Base-by-base conservation (phyloP, 2,329 filamentous ascomycete genomes). In the Knoxdaviesia capensis region DNA sequence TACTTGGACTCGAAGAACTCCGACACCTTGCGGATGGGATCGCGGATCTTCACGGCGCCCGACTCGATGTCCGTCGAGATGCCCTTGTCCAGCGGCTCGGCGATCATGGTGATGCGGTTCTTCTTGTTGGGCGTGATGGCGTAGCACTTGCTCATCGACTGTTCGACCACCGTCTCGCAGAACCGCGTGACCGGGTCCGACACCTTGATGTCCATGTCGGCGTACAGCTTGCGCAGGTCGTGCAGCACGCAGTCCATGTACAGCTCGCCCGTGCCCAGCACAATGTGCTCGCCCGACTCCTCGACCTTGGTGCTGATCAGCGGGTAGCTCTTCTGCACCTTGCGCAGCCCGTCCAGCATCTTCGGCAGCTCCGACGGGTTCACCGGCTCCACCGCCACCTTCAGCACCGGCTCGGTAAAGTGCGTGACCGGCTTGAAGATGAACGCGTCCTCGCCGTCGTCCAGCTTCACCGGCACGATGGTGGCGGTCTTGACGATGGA, bases 241-340 rank as follows among this genome's bases (percentile, higher is more conserved):
- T 98, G 90, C 38, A 98, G 69, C 4, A 98, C 88, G 53, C 90
- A 98, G 58, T 98, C 90, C 87, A 98, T 96, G 64, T 98, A 98
- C n/a, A 98, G 68, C 58, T 98, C 90, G 46, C 90, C 90, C 0
- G 90, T 98, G 29, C 90, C 90, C 5, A 98, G 72, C 39, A 98
- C 71, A 49, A 98, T 80, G 55, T 98, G 90, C 59, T 98, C 90
- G 41, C 90, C 90, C 1, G 86, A 94, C 60, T 98, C 90, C 57
- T 98, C 90, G 4, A 98, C 90, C 58, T 96, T 96, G 5, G 90
- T 98, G 8, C 82, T 84, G 51, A 96, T 83, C 30, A 98, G 70
- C 31, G 90, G 90, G 52, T 96, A 98, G 52, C 84, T 93, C 60
- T 98, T 98, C 67, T 94, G 94, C 60, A 98, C 81, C 56, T 94